Evolutionary conservation across 1,284 basidiomycete species (phyloP), one percentile per base, ranked within the genome.

Genomic region (Ustilago cynodontis): DNA sequence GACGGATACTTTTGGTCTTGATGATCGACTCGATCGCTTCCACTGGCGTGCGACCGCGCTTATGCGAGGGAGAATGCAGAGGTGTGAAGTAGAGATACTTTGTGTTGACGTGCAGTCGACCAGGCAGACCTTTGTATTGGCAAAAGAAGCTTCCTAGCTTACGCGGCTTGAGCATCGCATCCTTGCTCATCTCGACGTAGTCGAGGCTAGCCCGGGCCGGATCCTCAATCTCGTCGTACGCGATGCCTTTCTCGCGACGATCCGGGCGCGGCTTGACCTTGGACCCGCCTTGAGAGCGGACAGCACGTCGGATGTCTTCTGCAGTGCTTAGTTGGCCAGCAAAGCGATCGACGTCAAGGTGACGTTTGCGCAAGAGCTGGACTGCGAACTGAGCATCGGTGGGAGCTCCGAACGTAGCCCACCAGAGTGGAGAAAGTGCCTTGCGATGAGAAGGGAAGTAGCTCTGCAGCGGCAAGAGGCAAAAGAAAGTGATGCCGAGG

Each of bases 111-210:
- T 81, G 76, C 59, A 85, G 41, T 22, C 82, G 79, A 26, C 84
- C 84, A 6, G 84, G 84, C 6, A 85, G 65, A 39, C 81, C 81
- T 55, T 78, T 78, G 59, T 83, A 79, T 66, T 85, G 84, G 65
- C 84, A 86, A 70, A 85, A 80, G 71, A 85, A 86, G 64, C 75
- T 79, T 43, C 82, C 84, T 2, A 86, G 65, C 64, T 85, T 85
- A 47, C 75, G 65, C 14, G 79, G 81, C 61, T 74, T 80, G 29
- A 72, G 66, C 16, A 59, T 74, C 8, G 67, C 62, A 43, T 71
- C 66, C 31, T 72, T 71, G 56, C 31, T 61, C 53, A 59, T 70
- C 50, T 69, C 69, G 50, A 78, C 72, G n/a, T 75, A 71, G 59
- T 78, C 75, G 3, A 78, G 47, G 35, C 59, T 66, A 9, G 72